These are phyloP conservation scores for Kuraishia piskuri DNA, from an alignment of 805 yeast species.

Conservation along the genomic window DNA sequence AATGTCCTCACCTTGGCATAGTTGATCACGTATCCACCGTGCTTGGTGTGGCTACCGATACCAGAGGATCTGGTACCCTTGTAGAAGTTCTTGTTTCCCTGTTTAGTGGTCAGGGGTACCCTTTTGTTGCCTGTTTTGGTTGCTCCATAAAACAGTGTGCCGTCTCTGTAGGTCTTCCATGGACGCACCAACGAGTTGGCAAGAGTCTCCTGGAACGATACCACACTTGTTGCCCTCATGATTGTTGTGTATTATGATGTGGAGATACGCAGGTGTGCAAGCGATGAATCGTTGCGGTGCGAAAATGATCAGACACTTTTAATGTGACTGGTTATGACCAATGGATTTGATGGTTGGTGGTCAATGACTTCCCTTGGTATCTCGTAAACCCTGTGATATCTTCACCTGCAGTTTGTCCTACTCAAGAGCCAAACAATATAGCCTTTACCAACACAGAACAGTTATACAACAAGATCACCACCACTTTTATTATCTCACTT, in stretches of 20 bases:
- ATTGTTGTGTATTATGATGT: background rate
- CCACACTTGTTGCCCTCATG: slow-evolving; percentile 43
- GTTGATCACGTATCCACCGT: slow-evolving; percentile 69
- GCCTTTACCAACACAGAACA: too few relatives aligned
- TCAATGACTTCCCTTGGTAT: too few relatives aligned
- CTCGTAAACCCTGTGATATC: too few relatives aligned
- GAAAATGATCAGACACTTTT: too few relatives aligned
- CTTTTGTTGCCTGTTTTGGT: slow-evolving; percentile 78
- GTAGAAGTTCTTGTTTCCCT: slow-evolving; percentile 89
- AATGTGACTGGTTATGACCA: too few relatives aligned
- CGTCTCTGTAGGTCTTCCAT: slow-evolving; percentile 81
- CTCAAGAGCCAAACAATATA: too few relatives aligned
- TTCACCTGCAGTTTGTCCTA: too few relatives aligned
- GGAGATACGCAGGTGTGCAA: too few relatives aligned
- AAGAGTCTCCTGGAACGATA: slow-evolving; percentile 38
- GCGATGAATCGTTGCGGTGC: too few relatives aligned
- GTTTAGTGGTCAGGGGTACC: slow-evolving; percentile 78
- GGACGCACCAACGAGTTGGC: slow-evolving; percentile 59
- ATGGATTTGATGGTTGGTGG: too few relatives aligned
- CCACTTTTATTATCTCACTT: background rate
- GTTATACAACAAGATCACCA: background rate
- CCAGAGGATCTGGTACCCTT: slow-evolving; percentile 97
- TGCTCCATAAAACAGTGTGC: slow-evolving; percentile 74
- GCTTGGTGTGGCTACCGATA: slow-evolving; percentile 69
- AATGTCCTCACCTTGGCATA: slow-evolving; percentile 87